Percentiles rank a stretch among this genome's conserved stretches.
These are phyloP conservation scores for Epicoccum nigrum DNA, from an alignment of 2,329 filamentous ascomycete genomes.

Conservation along the genomic window DNA sequence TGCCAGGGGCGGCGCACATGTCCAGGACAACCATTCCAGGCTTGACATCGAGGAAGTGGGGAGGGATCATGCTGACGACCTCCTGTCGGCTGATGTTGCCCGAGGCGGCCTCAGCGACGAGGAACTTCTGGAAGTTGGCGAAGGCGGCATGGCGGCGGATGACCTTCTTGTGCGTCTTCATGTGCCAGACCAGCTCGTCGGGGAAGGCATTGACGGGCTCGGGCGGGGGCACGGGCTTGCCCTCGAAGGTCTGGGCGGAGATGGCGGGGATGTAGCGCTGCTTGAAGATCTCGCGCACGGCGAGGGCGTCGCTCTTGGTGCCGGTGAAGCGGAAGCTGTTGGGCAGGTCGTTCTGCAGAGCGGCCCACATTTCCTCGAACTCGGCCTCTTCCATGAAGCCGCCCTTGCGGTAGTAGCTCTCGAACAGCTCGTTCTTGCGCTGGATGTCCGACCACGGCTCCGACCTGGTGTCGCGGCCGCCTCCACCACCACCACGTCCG, in stretches of 20 bases:
- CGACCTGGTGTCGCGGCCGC: conserved; percentile 37
- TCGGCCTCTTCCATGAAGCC: conserved; percentile 79
- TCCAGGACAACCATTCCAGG: conserved; percentile 94
- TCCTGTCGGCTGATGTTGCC: conserved; percentile 98
- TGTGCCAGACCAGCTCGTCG: conserved; percentile 92
- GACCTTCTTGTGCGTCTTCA: conserved; percentile 97
- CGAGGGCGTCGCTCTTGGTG: conserved; percentile 91
- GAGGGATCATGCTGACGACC: conserved; percentile 98
- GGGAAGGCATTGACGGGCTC: conserved; percentile 89
- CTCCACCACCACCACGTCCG: conserved; percentile 36
- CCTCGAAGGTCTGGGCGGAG: conserved; percentile 81
- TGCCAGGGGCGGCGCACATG: conserved; percentile 94
- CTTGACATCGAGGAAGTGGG: conserved; percentile 86
- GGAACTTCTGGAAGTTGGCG: conserved; percentile 93
- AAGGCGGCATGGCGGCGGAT: conserved; percentile 93
- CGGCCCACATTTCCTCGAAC: conserved; percentile 80
- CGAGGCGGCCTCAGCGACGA: conserved; percentile 95
- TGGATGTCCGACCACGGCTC: conserved; percentile 61
- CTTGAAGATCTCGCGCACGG: conserved; percentile 87
- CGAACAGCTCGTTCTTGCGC: conserved; percentile 83
- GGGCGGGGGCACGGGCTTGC: conserved; percentile 79
- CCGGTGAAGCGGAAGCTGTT: conserved; percentile 98
- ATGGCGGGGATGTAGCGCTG: conserved; percentile 91
- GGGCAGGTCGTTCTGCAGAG: conserved; percentile 82
- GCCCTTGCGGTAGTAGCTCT: conserved; percentile 78